Evolutionary conservation across 805 yeast genomes (phyloP), one percentile per base, ranked within the genome.

Genomic region (Yamadazyma takamatsuzukensis): DNA sequence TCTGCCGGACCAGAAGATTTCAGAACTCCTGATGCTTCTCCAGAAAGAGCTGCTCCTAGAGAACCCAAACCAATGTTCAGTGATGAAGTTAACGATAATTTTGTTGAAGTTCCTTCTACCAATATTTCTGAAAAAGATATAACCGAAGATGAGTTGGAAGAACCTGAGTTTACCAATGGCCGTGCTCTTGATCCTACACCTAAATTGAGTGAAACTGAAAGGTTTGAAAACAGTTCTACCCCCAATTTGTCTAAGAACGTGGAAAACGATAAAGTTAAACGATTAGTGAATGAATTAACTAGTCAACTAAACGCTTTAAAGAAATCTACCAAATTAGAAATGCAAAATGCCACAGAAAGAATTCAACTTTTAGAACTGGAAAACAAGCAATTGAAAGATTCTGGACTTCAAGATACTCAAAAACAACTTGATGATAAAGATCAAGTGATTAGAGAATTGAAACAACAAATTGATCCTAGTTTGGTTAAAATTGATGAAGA

Each of bases 321-420:
- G 33, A 35, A 48, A 3, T 41, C 60, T 2, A 49, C 70, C 15
- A 68, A 65, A 36, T 54, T 56, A 4, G 80, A 77, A 41, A 79
- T 82, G 41, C 65, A 61, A 30, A 59, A 64, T 30, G 89, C 88
- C 0, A 72, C 78, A 43, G 67, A 67, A 13, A 71, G 70, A 36
- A 77, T 82, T 15, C 54, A 54, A 15, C 46, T 48, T 14, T 58
- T 83, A 21, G 84, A 79, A 37, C 4, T 23, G 2, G 44, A 49
- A 36, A 32, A 49, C 43, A 26, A 25, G 30, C 6, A 37, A 37
- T 32, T 37, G 34, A 30, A 34, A 27, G 30, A 18, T 10, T 2
- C 33, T n/a, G 40, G 40, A n/a, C 18, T 27, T 16, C 30, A 19
- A 10, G 39, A 41, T 7, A 46, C 45, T 23, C 40, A 45, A 22